Conservation (phyloP, 2,329 filamentous ascomycete genomes). For the Dothistroma pini region DNA sequence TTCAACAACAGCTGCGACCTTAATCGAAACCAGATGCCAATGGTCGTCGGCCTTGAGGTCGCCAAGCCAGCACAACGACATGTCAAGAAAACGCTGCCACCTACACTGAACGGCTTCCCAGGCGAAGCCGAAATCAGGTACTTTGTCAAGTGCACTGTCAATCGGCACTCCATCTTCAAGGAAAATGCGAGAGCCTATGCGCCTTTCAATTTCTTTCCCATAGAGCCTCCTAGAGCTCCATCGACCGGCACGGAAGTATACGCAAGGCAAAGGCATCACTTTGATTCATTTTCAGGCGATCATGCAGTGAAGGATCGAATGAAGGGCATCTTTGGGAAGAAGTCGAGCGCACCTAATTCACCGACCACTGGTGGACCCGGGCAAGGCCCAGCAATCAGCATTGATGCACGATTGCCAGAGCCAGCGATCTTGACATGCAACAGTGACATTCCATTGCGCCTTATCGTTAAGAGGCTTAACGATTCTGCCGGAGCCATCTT, state of each 20-base stretch:
- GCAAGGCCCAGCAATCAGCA: slow-evolving; percentile 57
- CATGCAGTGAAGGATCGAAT: slow-evolving; percentile 46
- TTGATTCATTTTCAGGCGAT: slow-evolving; percentile 36
- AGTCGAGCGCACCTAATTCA: slow-evolving; percentile 25
- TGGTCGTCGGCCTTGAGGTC: slow-evolving; percentile 45
- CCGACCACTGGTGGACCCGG: slow-evolving; percentile 27
- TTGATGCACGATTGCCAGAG: slow-evolving; percentile 82
- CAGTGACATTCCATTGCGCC: slow-evolving; percentile 72
- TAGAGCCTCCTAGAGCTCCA: slow-evolving; percentile 76
- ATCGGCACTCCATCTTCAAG: slow-evolving; percentile 81
- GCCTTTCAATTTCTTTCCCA: slow-evolving; percentile 83
- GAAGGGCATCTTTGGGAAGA: slow-evolving; percentile 56
- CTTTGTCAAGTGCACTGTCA: slow-evolving; percentile 92
- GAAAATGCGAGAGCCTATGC: slow-evolving; percentile 69
- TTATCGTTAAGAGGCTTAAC: slow-evolving; percentile 74
- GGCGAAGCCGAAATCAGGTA: slow-evolving; percentile 88
- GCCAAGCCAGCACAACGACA: slow-evolving; percentile 55
- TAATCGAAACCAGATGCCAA: slow-evolving; percentile 36
- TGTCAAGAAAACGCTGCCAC: slow-evolving; percentile 81
- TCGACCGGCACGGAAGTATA: slow-evolving; percentile 73
- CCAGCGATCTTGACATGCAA: slow-evolving; percentile 89
- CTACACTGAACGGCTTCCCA: slow-evolving; percentile 81
- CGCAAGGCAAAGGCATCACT: slow-evolving; percentile 68
- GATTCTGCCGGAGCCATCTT: slow-evolving; percentile 67
- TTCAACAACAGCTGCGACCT: slow-evolving; percentile 70